Base-by-base conservation (phyloP, 192 early-diverging fungal genomes). In the Coemansia sp. region DNA sequence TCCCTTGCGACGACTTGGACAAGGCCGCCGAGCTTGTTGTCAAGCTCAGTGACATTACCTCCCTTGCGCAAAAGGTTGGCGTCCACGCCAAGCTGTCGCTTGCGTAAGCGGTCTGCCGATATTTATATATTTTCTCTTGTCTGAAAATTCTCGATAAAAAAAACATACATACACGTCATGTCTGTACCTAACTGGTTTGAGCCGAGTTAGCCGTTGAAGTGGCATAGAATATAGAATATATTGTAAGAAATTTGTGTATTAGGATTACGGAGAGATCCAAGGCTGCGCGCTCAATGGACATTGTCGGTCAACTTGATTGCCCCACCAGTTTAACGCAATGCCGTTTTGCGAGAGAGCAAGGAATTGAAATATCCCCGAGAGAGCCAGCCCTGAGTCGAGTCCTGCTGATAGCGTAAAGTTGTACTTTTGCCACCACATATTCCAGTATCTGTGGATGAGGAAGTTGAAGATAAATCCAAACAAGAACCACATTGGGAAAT, bases 1-100 rank as follows among this genome's bases (percentile, higher is more conserved):
- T 95, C 85, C 88, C 96, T 59, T 89, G 91, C 70, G 96, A 99
- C 77, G 95, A 98, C 79, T 86, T 99, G 67, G 98, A 98, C 82
- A 90, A 94, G 78, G 98, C 98, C 60, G 97, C 98, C 27, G 83
- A 80, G 43, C 75, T 85, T 40, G 79, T 80, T 49, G 83, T 85
- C 63, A 85, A 85, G 72, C 83, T 85, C 64, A 85, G 83, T 70
- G 79, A 80, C 65, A 85, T 80, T 13, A 80, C 79, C 60, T 68
- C 79, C n/a, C 79, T 80, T 55, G 83, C 83, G 22, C 79, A 85
- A 38, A 75, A 85, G 66, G 79, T 41, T 27, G 83, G 79, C 29
- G 41, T 85, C 63, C 69, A 74, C 43, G 83, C 79, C 75, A 73
- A 78, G 72, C 83, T 85, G 22, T 80, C 83, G 42, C 74, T 79